Percentiles rank a stretch among this genome's conserved stretches.
Evolutionary conservation across 768 basidiomycete species (phyloP).

Genomic region (Gloeostereum incarnatum): DNA sequence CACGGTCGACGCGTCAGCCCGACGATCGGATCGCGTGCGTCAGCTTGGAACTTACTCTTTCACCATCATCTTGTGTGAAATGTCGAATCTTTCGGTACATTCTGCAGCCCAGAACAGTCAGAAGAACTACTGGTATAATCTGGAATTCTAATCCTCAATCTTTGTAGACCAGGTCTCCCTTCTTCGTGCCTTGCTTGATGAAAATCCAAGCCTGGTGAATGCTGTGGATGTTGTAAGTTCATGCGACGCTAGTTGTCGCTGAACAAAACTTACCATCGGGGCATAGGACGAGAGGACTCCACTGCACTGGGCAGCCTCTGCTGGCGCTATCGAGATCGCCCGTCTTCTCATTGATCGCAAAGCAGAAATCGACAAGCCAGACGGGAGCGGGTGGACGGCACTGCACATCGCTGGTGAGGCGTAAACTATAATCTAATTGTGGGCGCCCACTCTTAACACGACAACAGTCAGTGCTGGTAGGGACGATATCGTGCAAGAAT

Average conservation of each 20-base stretch:
- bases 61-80: too few relatives aligned
- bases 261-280: slow-evolving; percentile 2
- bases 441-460: slow-evolving; percentile 10
- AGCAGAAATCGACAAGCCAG: slow-evolving; percentile 58
- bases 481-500: slow-evolving; percentile 62
- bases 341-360: slow-evolving; percentile 62
- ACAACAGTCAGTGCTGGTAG: slow-evolving; percentile 72
- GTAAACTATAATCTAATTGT: slow-evolving; percentile 1
- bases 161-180: slow-evolving; percentile 58
- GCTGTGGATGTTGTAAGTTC: slow-evolving; percentile 48
- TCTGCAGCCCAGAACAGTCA: slow-evolving; percentile 63
- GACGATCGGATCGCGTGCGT: too few relatives aligned
- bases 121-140: neutral
- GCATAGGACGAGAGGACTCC: slow-evolving; percentile 78
- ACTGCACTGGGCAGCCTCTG: slow-evolving; percentile 80
- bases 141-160: neutral
- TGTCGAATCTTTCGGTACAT: slow-evolving; percentile 45
- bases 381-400: slow-evolving; percentile 67
- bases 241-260: neutral
- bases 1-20: too few relatives aligned
- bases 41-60: too few relatives aligned
- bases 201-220: slow-evolving; percentile 55
- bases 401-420: slow-evolving; percentile 68
- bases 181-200: slow-evolving; percentile 53
- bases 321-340: slow-evolving; percentile 58